Evolutionary conservation across 1,284 basidiomycete species (phyloP), one percentile per base, ranked within the genome.

Genomic region (Apiotrichum akiyoshidainum): DNA sequence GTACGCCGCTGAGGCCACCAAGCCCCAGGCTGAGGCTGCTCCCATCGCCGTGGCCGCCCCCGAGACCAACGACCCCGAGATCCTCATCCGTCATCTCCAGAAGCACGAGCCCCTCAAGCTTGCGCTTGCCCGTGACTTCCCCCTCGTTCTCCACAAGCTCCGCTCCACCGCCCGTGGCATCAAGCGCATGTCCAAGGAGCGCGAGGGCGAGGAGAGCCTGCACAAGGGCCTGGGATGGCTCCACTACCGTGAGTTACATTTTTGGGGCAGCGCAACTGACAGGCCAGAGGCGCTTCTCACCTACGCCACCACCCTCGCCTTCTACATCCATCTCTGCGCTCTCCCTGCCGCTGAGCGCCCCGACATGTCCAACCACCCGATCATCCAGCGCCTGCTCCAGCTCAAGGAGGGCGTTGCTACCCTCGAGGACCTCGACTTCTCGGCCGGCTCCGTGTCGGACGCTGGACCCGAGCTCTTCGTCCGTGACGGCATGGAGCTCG

Each of bases 291-390:
- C 91, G 1, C 81, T 96, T 2, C 79, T 95, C 46, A 90, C 93
- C 11, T 99, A 99, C 74, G 83, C 89, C 11, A 90, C 92, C 1
- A 88, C 87, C 1, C 86, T 98, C 47, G 89, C 93, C 0, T 98
- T 94, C 80, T 98, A 96, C 80, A 82, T 99, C 52, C 87, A 94
- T 74, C 83, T 99, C 31, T 86, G 90, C 16, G 81, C 88, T 83
- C 86, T 78, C 84, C 89, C 73, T 76, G 82, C 44, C 74, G 81
- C 64, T 79, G 48, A 68, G 19, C 69, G 83, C 17, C 88, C 89
- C 1, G 82, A 87, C 39, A 83, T 94, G 41, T 81, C 85, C 63
- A 78, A 82, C 0, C 89, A 92, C 71, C 90, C 92, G 0, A 86
- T 97, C 65, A 81, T 97, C 63, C 78, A 81, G 26, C 89, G 94